Base-by-base conservation (phyloP, 768 basidiomycete genomes). In the Russula earlei region DNA sequence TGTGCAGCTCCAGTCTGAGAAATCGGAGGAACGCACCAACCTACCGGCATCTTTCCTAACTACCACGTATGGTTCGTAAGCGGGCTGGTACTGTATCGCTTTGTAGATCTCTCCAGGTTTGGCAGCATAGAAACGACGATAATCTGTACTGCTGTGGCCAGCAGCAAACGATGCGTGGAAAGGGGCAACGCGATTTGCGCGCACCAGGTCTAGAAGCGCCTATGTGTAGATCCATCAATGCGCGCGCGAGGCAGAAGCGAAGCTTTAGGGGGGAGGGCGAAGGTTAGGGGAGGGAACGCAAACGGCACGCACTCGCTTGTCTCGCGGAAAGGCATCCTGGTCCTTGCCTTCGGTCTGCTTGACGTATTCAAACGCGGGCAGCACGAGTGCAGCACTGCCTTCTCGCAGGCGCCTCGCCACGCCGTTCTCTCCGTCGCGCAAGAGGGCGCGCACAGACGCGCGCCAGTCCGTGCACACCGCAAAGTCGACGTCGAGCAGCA, bases 401-500 rank as follows among this genome's bases (percentile, higher is more conserved):
- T 72, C 75, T 22, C 73, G 72, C 53, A 92, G 70, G 62, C 75
- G 76, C 27, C 70, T 67, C 64, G 76, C 71, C 42, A 75, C 64
- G 42, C 25, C 19, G 36, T 50, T 40, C 22, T 56, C 48, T 3
- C 59, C 56, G 24, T 46, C 49, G 31, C 54, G 49, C 34, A 54
- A 46, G 19, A 54, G 38, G 9, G 36, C 41, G 19, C 75, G 76
- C 59, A 90, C 71, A 9, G 78, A 74, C 27, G 70, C 66, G 55
- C 85, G 77, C 68, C 91, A 88, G 70, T 89, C 82, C 45, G 91
- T 91, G 67, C 90, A 91, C 11, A 87, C 69, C 31, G 79, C 84
- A 67, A 94, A 92, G 67, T 93, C 91, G 58, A 93, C 84, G 67
- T 94, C 92, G 49, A 93, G 81, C 84, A 92, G 87, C 83, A 93